Evolutionary conservation across 768 basidiomycete genomes (phyloP), one percentile per base, ranked within the genome.

Genomic region (Candolleomyces efflorescens): DNA sequence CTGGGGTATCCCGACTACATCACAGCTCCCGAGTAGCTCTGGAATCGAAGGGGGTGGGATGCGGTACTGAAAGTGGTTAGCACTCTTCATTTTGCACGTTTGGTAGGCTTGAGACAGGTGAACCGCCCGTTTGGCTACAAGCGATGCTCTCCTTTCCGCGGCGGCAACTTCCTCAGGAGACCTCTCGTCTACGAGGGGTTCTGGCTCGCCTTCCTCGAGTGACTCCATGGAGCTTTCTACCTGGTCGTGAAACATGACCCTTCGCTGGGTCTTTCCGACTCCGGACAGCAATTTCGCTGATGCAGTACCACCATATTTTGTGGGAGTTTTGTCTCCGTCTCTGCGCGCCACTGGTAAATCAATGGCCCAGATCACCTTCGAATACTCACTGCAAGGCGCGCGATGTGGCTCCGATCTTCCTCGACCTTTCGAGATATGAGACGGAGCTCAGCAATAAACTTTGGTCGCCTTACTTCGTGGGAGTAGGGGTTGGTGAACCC

Each of bases 11-110:
- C 77, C 78, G 61, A 81, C 71, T 0, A 68, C 64, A 32, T 78
- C 76, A 13, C 86, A 56, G 47, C 75, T 78, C 6, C 67, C 66
- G 5, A 79, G 55, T 0, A 90, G 71, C 12, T 82, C 73, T 3
- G 76, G 72, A 5, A 73, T 48, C 5, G 81, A 71, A 2, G 89
- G 90, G 0, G 88, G 83, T 10, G 66, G 55, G n/a, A 60, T 56
- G 0, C 69, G 68, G 59, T 87, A 91, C 36, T 70, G 64, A 64
- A 82, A 84, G 32, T 68, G 63, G 56, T 80, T 78, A 32, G 66
- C 18, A 63, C 70, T 73, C 58, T 54, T 58, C 39, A 61, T 51
- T 51, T 63, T 73, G 61, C 64, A 71, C 13, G 63, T 57, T 18
- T 70, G 64, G 61, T 67, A 71, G 4, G 62, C 68, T 45, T 63